phyloP scores from a whole-genome alignment of 1,284 basidiomycete genomes.

The Ustilago curta region DNA sequence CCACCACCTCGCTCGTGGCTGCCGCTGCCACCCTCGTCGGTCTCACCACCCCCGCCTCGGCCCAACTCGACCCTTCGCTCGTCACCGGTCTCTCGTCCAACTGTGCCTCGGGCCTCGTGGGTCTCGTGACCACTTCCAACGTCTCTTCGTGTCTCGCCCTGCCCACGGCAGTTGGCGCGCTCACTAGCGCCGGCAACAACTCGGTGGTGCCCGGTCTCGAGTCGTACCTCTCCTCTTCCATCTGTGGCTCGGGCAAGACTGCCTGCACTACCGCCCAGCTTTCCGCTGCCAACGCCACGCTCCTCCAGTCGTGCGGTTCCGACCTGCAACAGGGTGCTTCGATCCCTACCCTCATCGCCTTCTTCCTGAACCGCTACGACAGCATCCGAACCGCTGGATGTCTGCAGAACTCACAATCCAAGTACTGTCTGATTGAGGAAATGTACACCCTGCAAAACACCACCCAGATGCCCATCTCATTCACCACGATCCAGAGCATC shows the following conservation, averaged over 20 bases:
- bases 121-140: conserved; percentile 40
- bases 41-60: conserved; percentile 18
- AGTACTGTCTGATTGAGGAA: conserved; percentile 26
- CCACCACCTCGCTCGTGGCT: conserved; percentile 22
- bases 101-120: conserved; percentile 31
- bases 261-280: conserved; percentile 26
- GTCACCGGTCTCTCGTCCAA: conserved; percentile 42
- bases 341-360: conserved; percentile 39
- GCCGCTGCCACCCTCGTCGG: conserved; percentile 17
- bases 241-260: conserved; percentile 30
- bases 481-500: conserved; percentile 20
- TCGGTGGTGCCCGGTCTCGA: conserved; percentile 36
- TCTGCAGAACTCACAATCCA: conserved; percentile 15
- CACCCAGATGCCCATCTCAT: conserved; percentile 21
- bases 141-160: conserved; percentile 43
- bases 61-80: conserved; percentile 48
- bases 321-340: conserved; percentile 30
- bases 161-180: conserved; percentile 33
- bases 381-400: conserved; percentile 30
- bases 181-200: conserved; percentile 32
- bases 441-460: conserved; percentile 40
- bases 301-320: conserved; percentile 31
- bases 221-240: conserved; percentile 27
- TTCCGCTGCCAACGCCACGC: conserved; percentile 29
- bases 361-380: conserved; percentile 44